Evolutionary conservation across 495 filamentous ascomycete genomes (phyloP), one percentile per base, ranked within the genome.

Genomic region (Talaromyces borbonicus): DNA sequence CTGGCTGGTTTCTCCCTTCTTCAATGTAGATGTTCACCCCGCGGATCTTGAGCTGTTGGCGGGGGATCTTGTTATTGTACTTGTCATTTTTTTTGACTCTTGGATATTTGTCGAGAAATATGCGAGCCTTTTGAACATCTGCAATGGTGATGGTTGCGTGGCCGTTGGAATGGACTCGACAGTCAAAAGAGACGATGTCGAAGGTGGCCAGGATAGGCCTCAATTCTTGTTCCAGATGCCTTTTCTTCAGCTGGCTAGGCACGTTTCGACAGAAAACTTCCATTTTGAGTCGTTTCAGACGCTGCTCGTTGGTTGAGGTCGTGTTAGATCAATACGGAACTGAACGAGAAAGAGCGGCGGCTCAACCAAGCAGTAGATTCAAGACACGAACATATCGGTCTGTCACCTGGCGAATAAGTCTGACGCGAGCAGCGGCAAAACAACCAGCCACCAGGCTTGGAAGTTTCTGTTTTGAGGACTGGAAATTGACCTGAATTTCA

Each of bases 231-330:
- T 55, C 46, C 19, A 67, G 36, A 8, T 52, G 47, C n/a, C 55
- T 52, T 33, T 61, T 47, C n/a, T 56, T 63, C 24, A 43, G 35
- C 24, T 63, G 54, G 8, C 52, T 33, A n/a, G 58, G 62, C 8
- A 68, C 50, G 39, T 66, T 65, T 9, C 52, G 43, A 12, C 66
- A 51, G 11, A 60, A 53, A 19, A 70, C 52, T 33, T 70, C 66
- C 66, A 70, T 69, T 11, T 16, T 48, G 51, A n/a, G n/a, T n/a
- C n/a, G n/a, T n/a, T n/a, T n/a, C n/a, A n/a, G n/a, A n/a, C n/a
- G n/a, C n/a, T n/a, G n/a, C n/a, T n/a, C n/a, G n/a, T n/a, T n/a
- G n/a, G n/a, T n/a, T n/a, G n/a, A n/a, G n/a, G n/a, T n/a, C n/a
- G n/a, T n/a, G n/a, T n/a, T n/a, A n/a, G n/a, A n/a, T n/a, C n/a